These are phyloP conservation scores for Aspergillus puulaauensis DNA, from an alignment of 2,329 filamentous ascomycete species.

Conservation along the genomic window DNA sequence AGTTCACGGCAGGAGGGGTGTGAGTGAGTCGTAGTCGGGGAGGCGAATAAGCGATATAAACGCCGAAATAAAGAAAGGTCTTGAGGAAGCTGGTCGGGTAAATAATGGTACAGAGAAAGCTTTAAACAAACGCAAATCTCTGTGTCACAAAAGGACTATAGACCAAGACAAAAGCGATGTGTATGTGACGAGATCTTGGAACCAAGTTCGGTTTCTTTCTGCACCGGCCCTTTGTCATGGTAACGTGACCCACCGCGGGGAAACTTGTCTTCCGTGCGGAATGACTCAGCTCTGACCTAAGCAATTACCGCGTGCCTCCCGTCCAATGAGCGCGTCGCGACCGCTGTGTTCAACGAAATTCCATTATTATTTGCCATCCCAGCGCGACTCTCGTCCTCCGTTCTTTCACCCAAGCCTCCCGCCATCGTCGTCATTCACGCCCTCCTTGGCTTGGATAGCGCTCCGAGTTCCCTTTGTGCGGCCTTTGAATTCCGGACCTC, in stretches of 20 bases:
- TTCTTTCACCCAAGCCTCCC: conserved; percentile 13
- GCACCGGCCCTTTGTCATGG: conserved; percentile 29
- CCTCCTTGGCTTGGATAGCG: neutral
- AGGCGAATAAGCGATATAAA: neutral
- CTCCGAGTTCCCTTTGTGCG: neutral
- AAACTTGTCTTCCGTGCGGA: conserved; percentile 27
- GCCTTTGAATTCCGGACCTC: neutral
- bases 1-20: conserved; percentile 18
- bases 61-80: neutral
- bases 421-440: conserved; percentile 1
- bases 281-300: conserved; percentile 26
- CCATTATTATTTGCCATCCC: conserved; percentile 29
- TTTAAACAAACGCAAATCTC: neutral
- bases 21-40: neutral
- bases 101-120: neutral
- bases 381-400: conserved; percentile 29
- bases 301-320: conserved; percentile 8
- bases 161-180: neutral
- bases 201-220: conserved; percentile 20
- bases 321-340: conserved; percentile 38
- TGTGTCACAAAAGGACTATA: neutral
- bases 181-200: neutral
- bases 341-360: conserved; percentile 28
- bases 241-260: conserved; percentile 40
- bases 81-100: neutral